phyloP scores from a whole-genome alignment of 495 filamentous ascomycete species.

The Hyaloscypha hepaticicola region DNA sequence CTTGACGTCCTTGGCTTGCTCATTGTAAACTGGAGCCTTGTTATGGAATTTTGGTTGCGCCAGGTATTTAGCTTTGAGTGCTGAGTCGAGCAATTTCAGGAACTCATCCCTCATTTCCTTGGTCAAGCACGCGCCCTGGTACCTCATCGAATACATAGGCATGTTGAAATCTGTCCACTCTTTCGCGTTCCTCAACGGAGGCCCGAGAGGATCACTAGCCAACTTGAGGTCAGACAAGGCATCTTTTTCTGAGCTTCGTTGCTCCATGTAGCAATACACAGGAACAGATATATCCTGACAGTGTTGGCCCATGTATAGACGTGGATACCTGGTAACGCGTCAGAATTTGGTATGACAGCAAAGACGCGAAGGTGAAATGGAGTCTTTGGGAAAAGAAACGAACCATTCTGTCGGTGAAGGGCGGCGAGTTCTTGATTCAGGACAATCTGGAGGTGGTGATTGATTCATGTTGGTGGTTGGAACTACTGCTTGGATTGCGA shows the following conservation, averaged over 20 bases:
- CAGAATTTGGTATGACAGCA: neutral
- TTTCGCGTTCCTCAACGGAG: neutral
- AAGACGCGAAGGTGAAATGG: neutral
- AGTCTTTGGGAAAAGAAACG: neutral
- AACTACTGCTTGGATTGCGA: conserved; percentile 45
- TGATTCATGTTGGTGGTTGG: neutral
- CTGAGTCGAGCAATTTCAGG: neutral
- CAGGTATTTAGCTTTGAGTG: neutral
- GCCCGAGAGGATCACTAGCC: neutral
- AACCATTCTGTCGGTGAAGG: conserved; percentile 1
- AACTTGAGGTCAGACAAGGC: neutral
- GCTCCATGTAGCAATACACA: neutral
- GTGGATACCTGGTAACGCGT: neutral
- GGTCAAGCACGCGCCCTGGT: neutral
- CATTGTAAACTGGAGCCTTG: neutral
- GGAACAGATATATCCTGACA: neutral
- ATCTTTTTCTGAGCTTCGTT: neutral
- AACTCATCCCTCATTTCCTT: neutral
- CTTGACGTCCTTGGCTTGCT: too few species aligned
- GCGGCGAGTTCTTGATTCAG: neutral
- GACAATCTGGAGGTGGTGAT: neutral
- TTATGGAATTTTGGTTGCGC: neutral
- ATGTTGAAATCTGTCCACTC: neutral
- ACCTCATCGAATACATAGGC: neutral
- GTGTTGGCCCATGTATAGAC: conserved; percentile 1